Base-by-base conservation (phyloP, 148 eudicot genomes). In the Silene latifolia region DNA sequence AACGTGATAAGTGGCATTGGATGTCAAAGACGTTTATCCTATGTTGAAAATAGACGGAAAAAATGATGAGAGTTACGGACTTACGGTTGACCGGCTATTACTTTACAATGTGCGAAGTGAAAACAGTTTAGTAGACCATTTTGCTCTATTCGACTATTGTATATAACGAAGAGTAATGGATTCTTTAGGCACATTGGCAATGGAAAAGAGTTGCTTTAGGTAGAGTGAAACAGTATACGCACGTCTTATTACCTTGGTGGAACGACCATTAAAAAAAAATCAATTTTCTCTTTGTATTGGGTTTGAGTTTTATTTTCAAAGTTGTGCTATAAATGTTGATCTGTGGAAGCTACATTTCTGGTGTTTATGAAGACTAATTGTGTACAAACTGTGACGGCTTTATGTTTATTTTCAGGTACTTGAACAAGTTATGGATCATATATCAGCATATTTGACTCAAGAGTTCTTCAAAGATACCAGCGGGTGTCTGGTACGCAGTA, bases 391-490 rank as follows among this genome's bases (percentile, higher is more conserved):
- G 44, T 74, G 63, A 71, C 18, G 47, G 8, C 29, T 65, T 65
- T 12, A 51, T 46, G 17, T 65, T 71, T 68, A 20, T 46, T 81
- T 76, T 24, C 80, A 81, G 83, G 80, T 76, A 81, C 74, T 48
- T 67, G 68, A 81, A 61, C 67, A 72, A 65, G 80, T 24, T 77
- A 66, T 67, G 63, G 77, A 60, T 67, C 70, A 72, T 59, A 65
- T 70, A 35, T 67, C 73, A 56, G 72, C 67, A 21, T 29, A 47
- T 46, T 48, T 24, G 73, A 72, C 65, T 58, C 67, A 63, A 5
- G 12, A 74, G 51, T 18, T 69, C 29, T n/a, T 60, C 68, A 53
- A 14, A 32, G 39, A 42, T 65, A 14, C 71, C 57, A 29, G 23
- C 39, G 69, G 57, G n/a, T 70, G 25, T 64, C 64, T 47, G 63